Percentiles rank a stretch among this genome's conserved stretches.
Evolutionary conservation across 257 asterid genomes (phyloP).

Genomic region (Primulina eburnea): DNA sequence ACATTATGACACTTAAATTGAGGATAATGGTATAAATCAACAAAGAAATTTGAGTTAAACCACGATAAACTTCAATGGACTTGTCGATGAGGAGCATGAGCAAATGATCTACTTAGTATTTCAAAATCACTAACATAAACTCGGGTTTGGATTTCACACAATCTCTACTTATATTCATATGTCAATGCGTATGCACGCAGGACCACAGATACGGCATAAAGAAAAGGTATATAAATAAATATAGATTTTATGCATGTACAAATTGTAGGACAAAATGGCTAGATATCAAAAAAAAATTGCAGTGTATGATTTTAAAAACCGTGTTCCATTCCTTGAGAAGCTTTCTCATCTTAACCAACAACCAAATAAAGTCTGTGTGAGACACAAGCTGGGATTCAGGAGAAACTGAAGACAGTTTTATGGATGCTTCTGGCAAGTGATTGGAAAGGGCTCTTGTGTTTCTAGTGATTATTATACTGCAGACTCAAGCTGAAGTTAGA

Average conservation of each 20-base stretch:
- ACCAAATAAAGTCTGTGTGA: background rate
- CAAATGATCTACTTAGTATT: slow-evolving; percentile 5
- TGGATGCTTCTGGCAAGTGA: slow-evolving; percentile 4
- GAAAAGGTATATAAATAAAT: no score
- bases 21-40: slow-evolving; percentile 1
- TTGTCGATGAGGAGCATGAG: slow-evolving; percentile 15
- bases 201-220: background rate
- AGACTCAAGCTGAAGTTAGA: slow-evolving; percentile 12
- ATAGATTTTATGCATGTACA: background rate
- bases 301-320: background rate
- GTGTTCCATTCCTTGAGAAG: background rate
- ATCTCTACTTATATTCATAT: background rate
- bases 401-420: background rate
- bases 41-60: background rate
- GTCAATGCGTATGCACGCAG: background rate
- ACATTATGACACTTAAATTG: background rate
- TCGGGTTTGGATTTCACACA: background rate
- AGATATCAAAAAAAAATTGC: background rate
- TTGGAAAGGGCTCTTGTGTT: slow-evolving; percentile 6
- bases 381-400: background rate
- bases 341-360: background rate
- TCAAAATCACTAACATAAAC: slow-evolving; percentile 6
- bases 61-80: background rate
- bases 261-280: background rate
- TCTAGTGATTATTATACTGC: background rate